Base-by-base conservation (phyloP, 192 early-diverging fungal genomes). In the Coemansia sp. region DNA sequence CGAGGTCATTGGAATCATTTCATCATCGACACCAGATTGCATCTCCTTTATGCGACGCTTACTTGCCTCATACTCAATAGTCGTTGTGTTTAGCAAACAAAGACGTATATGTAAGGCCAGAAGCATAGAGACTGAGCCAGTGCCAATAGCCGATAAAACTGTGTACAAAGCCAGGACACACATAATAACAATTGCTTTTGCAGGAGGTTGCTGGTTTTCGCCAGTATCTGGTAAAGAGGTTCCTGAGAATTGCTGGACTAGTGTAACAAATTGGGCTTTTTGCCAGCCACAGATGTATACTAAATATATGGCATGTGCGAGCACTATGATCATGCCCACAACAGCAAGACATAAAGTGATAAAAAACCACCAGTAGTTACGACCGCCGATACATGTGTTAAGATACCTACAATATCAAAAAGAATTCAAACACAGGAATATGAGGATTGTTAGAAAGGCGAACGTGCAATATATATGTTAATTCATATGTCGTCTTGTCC, bases 361-460 rank as follows among this genome's bases (percentile, higher is more conserved):
- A 32, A 74, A 70, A 26, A 83, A 78, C 22, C 48, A 69, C 12
- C 54, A n/a, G 50, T 71, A 71, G 62, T 74, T 71, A 34, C 64
- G 51, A 0, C 14, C 28, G 19, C 63, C 72, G 5, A 83, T 56
- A 27, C 76, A 76, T 1, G 72, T 71, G 30, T 72, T 75, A 38
- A 83, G 76, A 62, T 64, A 71, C 18, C 72, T 54, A 38, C 10
- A 38, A 12, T 9, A 9, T 2, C 34, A 38, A 3, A 38, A 9
- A 38, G 8, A 38, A 38, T 9, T 7, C 10, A 38, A 38, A 9
- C 30, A 31, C 30, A 31, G 7, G 7, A 31, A 31, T 31, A 7
- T 31, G 7, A 9, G 10, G 34, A 30, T 30, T 38, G 34, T 38
- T 38, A 12, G 10, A 12, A 31, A 7, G 10, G 34, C 10, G 34